Evolutionary conservation across 306 rosid species (phyloP), one percentile per base, ranked within the genome.

Genomic region (Malus sieversii): DNA sequence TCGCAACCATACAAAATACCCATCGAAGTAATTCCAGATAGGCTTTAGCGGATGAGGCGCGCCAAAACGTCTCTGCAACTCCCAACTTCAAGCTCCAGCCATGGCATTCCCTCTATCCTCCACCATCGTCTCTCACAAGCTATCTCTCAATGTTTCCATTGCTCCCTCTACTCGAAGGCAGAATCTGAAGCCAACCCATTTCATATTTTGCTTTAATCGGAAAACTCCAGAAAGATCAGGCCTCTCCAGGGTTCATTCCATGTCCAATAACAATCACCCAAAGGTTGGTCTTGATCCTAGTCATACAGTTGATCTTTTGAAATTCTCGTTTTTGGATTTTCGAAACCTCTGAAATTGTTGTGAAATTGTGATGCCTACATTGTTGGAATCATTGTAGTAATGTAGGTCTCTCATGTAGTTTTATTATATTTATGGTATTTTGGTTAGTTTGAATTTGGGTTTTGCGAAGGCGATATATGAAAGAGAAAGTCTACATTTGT

Each of bases 81-180:
- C 27, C 76, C 59, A 86, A 68, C 55, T 52, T 69, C 82, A 59
- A 33, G 12, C 69, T 65, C 62, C 62, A 42, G 71, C 71, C 30
- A 91, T 91, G 97, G 90, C 97, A 72, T 84, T 89, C 71, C 77
- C 85, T 77, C 65, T 86, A 70, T 86, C 90, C 66, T 80, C 90
- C 68, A 79, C 87, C 86, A 23, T 70, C 38, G 2, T 71, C 75
- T 77, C 84, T 42, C 80, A 69, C 78, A 86, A 81, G 75, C 86
- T 73, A 69, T 76, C 75, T 60, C 38, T 85, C 78, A 75, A 84
- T 80, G 59, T 77, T 61, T 75, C 74, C 61, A 5, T 66, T 53
- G 66, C 81, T 70, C 66, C 74, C 29, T 70, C 48, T 8, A 19
- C 77, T 67, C 48, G 63, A 35, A 61, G 59, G 61, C 81, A 2